Percentiles rank a stretch among this genome's conserved stretches.
These are phyloP conservation scores for Ceratobasidium sp. DNA, from an alignment of 1,284 basidiomycete genomes.

Conservation along the genomic window DNA sequence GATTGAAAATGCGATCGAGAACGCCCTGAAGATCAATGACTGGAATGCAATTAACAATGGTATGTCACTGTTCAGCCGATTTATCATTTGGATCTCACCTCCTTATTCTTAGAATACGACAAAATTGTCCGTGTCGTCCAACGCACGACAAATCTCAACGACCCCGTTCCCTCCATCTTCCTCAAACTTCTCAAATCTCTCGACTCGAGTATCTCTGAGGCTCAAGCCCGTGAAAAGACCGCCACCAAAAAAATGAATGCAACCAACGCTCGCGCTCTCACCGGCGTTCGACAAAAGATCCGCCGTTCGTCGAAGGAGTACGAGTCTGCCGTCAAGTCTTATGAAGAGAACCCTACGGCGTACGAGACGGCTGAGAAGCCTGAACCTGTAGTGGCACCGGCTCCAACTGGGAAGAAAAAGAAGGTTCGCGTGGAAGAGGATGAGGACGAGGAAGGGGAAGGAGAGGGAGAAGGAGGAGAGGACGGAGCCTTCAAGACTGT, in stretches of 20 bases:
- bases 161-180: conserved; percentile 91
- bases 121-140: conserved; percentile 92
- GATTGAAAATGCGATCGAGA: conserved; percentile 91
- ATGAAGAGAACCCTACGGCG: conserved; percentile 89
- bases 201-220: conserved; percentile 81
- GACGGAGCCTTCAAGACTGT: conserved; percentile 91
- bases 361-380: conserved; percentile 83
- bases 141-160: conserved; percentile 87
- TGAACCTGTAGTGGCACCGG: conserved; percentile 63
- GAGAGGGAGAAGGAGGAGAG: conserved; percentile 64
- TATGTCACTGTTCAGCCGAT: conserved; percentile 57
- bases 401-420: conserved; percentile 61
- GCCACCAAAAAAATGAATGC: conserved; percentile 98
- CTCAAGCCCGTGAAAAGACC: conserved; percentile 81
- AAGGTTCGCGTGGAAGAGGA: conserved; percentile 55
- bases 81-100: conserved; percentile 34
- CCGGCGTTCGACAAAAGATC: conserved; percentile 97
- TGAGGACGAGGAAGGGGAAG: conserved; percentile 56
- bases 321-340: conserved; percentile 85
- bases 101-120: conserved; percentile 84
- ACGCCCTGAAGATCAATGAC: conserved; percentile 96
- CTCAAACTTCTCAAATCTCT: conserved; percentile 83
- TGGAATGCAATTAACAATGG: conserved; percentile 95
- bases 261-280: conserved; percentile 93
- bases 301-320: conserved; percentile 93